phyloP scores from a whole-genome alignment of 2,329 filamentous ascomycete species.

The Knoxdaviesia proteae region DNA sequence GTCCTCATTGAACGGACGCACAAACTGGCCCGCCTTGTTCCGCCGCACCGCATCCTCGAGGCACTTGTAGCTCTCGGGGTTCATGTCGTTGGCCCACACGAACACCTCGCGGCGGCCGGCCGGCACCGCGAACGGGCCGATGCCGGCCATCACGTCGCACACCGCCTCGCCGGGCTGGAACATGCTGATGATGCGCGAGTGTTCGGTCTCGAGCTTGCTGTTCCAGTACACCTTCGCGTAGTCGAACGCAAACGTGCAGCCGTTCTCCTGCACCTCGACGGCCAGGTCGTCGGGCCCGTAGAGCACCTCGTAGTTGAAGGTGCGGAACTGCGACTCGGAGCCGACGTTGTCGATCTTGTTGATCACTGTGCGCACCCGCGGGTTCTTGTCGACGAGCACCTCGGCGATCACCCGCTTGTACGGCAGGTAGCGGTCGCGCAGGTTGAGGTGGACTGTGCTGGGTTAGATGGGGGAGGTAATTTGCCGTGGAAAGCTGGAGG shows the following conservation, averaged over 20 bases:
- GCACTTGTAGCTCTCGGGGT: slow-evolving; percentile 64
- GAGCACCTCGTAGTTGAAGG: slow-evolving; percentile 81
- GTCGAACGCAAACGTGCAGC: slow-evolving; percentile 79
- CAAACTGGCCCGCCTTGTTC: slow-evolving; percentile 65
- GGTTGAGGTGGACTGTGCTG: slow-evolving; percentile 61
- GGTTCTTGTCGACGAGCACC: slow-evolving; percentile 79
- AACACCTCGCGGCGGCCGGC: slow-evolving; percentile 80
- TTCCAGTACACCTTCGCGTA: slow-evolving; percentile 99
- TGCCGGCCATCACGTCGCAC: slow-evolving; percentile 92
- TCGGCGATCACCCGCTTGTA: slow-evolving; percentile 76
- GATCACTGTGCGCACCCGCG: slow-evolving; percentile 66
- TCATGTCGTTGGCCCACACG: slow-evolving; percentile 93
- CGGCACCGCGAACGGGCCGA: slow-evolving; percentile 85
- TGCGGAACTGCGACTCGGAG: slow-evolving; percentile 65
- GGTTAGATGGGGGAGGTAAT: slow-evolving; percentile 1
- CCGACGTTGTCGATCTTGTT: slow-evolving; percentile 89
- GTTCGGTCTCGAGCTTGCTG: slow-evolving; percentile 72
- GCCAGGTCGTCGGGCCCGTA: slow-evolving; percentile 64
- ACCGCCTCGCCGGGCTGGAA: slow-evolving; percentile 77
- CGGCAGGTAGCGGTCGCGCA: slow-evolving; percentile 60
- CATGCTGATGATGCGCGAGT: slow-evolving; percentile 53
- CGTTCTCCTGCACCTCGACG: slow-evolving; percentile 63
- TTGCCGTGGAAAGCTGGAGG: neutral
- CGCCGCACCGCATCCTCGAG: slow-evolving; percentile 47
- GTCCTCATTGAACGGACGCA: slow-evolving; percentile 63